phyloP scores from a whole-genome alignment of 2,329 filamentous ascomycete genomes.

The Claviceps paspali region DNA sequence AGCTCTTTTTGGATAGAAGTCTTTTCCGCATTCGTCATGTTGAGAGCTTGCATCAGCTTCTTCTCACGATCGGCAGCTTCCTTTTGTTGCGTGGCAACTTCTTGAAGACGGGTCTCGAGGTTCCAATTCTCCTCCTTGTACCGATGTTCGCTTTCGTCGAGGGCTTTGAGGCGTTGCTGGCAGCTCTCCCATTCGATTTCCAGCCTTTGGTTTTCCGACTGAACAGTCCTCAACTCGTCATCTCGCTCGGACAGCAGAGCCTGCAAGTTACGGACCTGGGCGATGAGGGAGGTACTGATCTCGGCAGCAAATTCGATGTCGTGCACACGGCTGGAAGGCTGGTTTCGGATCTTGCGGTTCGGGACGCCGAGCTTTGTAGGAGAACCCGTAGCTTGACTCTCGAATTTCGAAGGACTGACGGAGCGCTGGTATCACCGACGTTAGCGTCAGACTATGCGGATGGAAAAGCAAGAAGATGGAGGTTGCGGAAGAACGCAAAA shows the following conservation, averaged over 20 bases:
- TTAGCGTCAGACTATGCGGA: constrained; percentile 1
- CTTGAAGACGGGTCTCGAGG: constrained; percentile 81
- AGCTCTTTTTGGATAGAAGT: constrained; percentile 66
- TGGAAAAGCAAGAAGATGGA: not conserved
- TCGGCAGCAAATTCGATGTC: constrained; percentile 98
- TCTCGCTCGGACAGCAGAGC: constrained; percentile 74
- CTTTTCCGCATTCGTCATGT: constrained; percentile 58
- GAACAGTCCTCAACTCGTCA: constrained; percentile 62
- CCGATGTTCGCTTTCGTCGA: constrained; percentile 88
- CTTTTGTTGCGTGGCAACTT: constrained; percentile 57
- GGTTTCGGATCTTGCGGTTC: constrained; percentile 78
- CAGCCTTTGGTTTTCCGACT: constrained; percentile 60
- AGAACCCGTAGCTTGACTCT: constrained; percentile 69
- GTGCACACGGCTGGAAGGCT: constrained; percentile 73
- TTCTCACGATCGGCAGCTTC: constrained; percentile 72
- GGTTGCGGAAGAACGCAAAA: not conserved
- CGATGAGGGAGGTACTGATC: constrained; percentile 84
- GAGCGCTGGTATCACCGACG: constrained; percentile 36
- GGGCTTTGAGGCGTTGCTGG: constrained; percentile 60
- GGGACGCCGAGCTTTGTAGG: constrained; percentile 81
- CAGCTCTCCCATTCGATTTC: constrained; percentile 72
- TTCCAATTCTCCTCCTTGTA: constrained; percentile 99
- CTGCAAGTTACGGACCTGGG: constrained; percentile 87
- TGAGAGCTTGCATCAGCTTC: constrained; percentile 60
- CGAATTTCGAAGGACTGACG: constrained; percentile 62